These are phyloP conservation scores for Apiospora saccharicola DNA, from an alignment of 2,329 filamentous ascomycete species.

Conservation along the genomic window DNA sequence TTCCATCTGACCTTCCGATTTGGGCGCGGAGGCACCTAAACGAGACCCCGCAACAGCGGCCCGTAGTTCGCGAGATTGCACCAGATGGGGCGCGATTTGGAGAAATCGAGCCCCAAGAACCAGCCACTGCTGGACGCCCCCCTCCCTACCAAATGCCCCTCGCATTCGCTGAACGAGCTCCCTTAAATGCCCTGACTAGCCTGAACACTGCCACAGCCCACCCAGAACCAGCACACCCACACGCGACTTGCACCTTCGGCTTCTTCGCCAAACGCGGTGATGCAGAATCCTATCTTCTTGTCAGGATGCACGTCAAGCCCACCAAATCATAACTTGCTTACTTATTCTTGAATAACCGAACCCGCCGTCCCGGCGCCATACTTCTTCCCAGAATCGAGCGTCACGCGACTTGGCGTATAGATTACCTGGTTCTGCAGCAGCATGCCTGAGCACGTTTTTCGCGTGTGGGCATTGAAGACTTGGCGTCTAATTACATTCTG, in stretches of 20 bases:
- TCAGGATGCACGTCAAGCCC: neutral
- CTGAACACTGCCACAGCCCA: neutral
- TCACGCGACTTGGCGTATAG: neutral
- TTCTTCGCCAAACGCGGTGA: neutral
- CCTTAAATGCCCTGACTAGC: neutral
- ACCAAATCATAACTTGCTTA: neutral
- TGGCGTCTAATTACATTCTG: neutral
- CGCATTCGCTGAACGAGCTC: neutral
- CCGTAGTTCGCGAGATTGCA: conserved; percentile 20
- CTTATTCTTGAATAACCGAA: no score
- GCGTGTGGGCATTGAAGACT: neutral
- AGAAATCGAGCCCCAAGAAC: neutral
- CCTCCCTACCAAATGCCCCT: neutral
- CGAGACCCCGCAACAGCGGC: conserved; percentile 15
- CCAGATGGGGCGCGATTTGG: neutral
- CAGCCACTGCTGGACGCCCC: neutral
- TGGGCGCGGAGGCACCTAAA: conserved; percentile 17
- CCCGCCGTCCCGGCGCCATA: no score
- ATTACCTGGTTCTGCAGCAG: neutral
- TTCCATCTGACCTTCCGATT: conserved; percentile 13
- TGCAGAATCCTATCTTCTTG: neutral
- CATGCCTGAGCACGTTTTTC: neutral
- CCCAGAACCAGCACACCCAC: neutral
- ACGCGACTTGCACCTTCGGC: neutral
- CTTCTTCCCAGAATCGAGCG: neutral